Evolutionary conservation across 331 rosid genomes (phyloP).

Genomic region (Spiraea crenata): DNA sequence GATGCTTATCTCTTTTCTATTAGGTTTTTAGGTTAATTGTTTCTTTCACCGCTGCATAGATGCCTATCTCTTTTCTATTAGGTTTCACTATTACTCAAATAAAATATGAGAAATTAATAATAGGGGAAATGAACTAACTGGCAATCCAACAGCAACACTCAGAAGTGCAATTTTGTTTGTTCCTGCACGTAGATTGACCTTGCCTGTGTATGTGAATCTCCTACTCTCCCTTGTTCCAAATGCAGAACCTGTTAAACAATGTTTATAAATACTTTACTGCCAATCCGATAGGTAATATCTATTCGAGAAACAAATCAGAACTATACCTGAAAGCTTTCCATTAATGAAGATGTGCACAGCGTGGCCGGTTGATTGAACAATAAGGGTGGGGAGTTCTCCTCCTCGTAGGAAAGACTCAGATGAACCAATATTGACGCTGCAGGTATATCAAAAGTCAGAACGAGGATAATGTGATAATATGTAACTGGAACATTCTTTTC

Average conservation of each 20-base stretch:
- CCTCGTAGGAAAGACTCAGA: conserved; percentile 81
- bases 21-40: neutral
- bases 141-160: conserved; percentile 97
- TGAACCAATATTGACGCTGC: conserved; percentile 73
- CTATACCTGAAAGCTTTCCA: conserved; percentile 79
- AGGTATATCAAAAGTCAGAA: conserved; percentile 28
- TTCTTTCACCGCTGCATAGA: neutral
- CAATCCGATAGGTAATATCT: conserved; percentile 19
- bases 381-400: conserved; percentile 82
- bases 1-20: neutral
- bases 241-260: conserved; percentile 70
- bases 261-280: conserved; percentile 14
- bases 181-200: conserved; percentile 77
- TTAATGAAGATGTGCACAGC: conserved; percentile 92
- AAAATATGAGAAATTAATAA: conserved; percentile 18
- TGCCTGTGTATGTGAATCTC: conserved; percentile 78
- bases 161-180: conserved; percentile 80
- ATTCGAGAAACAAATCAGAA: conserved; percentile 25
- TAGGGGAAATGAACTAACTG: conserved; percentile 52
- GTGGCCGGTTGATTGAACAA: conserved; percentile 92
- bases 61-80: neutral
- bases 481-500: neutral
- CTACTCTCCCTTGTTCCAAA: conserved; percentile 81
- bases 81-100: neutral
- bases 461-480: conserved; percentile 7